Evolutionary conservation across 305 asterid genomes (phyloP).

Genomic region (Fraxinus latifolia): DNA sequence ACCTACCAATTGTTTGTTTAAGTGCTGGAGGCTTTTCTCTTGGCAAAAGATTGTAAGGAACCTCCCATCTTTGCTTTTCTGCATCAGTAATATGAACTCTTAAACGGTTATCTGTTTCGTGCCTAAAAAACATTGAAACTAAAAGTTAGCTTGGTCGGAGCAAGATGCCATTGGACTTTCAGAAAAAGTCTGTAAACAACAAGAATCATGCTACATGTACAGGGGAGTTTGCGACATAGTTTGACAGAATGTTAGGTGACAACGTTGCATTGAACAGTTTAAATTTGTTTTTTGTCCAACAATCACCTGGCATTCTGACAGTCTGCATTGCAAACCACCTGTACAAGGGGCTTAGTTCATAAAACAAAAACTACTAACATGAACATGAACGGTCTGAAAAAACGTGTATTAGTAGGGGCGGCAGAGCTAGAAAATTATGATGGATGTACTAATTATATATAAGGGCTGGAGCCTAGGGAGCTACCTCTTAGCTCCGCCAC

Average conservation of each 20-base stretch:
- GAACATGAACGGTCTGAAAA: neutral
- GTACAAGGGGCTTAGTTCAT: no score
- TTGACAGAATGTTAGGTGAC: neutral
- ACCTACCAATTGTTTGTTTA: slow-evolving; percentile 32
- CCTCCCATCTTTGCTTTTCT: slow-evolving; percentile 84
- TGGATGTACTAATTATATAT: neutral
- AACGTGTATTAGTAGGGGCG: neutral
- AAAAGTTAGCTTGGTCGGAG: neutral
- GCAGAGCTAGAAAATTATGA: neutral
- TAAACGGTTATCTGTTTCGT: slow-evolving; percentile 73
- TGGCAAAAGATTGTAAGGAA: slow-evolving; percentile 77
- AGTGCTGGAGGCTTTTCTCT: slow-evolving; percentile 54
- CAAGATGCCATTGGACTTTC: neutral
- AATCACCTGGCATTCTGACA: no score
- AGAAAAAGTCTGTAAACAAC: neutral
- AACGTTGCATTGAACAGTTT: no score
- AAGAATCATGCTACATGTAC: neutral
- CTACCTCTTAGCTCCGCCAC: neutral
- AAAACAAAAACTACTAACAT: neutral
- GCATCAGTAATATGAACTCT: slow-evolving; percentile 91
- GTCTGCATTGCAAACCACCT: no score
- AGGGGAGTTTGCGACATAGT: neutral
- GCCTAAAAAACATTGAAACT: slow-evolving; percentile 38
- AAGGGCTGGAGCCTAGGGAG: neutral
- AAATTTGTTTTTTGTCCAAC: no score